Conservation (phyloP, 1,284 basidiomycete genomes). For the Chalciporus sp. region DNA sequence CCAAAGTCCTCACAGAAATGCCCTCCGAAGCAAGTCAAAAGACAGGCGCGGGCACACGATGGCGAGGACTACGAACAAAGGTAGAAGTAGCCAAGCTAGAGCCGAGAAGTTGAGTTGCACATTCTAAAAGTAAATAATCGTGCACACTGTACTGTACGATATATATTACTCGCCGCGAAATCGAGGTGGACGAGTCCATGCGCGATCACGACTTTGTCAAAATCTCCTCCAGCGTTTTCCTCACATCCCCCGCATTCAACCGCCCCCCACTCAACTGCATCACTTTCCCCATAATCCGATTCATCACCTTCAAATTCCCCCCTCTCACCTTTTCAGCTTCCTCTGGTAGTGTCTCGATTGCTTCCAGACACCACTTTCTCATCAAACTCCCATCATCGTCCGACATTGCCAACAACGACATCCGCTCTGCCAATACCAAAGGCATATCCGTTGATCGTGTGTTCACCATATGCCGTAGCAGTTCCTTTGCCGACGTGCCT, state of each 20-base stretch:
- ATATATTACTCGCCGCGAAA: no score
- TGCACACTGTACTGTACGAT: no score
- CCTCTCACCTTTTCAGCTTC: constrained; percentile 71
- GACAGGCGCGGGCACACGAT: constrained; percentile 68
- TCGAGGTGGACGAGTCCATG: no score
- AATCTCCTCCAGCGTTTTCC: constrained; percentile 47
- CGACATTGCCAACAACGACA: constrained; percentile 44
- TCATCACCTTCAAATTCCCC: constrained; percentile 83
- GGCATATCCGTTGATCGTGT: constrained; percentile 43
- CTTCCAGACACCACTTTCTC: constrained; percentile 57
- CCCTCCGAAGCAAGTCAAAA: constrained; percentile 60
- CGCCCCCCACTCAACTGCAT: constrained; percentile 85
- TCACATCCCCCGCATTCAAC: constrained; percentile 66
- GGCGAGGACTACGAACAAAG: constrained; percentile 72
- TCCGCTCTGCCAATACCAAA: constrained; percentile 48
- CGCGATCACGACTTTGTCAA: constrained; percentile 24
- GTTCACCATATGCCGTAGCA: constrained; percentile 66
- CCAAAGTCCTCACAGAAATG: constrained; percentile 70
- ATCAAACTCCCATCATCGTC: constrained; percentile 41
- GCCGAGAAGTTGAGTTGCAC: constrained; percentile 9
- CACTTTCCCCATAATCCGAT: constrained; percentile 86
- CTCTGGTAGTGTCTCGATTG: constrained; percentile 67
- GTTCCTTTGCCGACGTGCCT: constrained; percentile 73
- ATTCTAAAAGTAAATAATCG: neutral
- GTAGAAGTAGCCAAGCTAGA: constrained; percentile 41